Evolutionary conservation across 2,329 filamentous ascomycete genomes (phyloP).

Genomic region (Amauroascus verrucosus): DNA sequence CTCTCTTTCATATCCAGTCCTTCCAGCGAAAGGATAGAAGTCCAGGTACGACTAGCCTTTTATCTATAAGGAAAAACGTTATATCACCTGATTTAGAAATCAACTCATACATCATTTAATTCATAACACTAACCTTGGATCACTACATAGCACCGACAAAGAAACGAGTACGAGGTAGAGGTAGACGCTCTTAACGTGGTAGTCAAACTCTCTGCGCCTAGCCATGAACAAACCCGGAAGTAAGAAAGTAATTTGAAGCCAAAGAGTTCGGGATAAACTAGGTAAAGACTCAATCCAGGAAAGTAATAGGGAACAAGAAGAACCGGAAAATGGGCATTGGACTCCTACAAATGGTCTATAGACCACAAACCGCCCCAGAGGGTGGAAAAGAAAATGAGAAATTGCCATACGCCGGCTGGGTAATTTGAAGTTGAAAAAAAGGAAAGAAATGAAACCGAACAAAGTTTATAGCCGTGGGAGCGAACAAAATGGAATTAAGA

Average conservation of each 20-base stretch:
- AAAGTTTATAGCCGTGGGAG: background rate
- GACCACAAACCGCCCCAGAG: background rate
- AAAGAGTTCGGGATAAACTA: background rate
- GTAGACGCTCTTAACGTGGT: background rate
- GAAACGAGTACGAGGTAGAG: background rate
- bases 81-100: background rate
- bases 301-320: background rate
- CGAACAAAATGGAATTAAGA: background rate
- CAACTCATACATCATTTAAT: background rate
- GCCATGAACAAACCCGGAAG: background rate
- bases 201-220: background rate
- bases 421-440: background rate
- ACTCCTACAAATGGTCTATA: background rate
- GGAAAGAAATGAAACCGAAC: background rate
- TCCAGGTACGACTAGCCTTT: no score
- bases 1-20: slow-evolving; percentile 3
- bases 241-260: background rate
- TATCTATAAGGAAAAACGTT: no score
- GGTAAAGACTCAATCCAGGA: background rate
- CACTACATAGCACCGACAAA: no score
- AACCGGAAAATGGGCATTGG: background rate
- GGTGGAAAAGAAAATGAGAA: background rate
- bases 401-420: background rate
- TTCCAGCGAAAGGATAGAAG: background rate
- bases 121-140: background rate